Evolutionary conservation across 176 grass and related monocot species (phyloP).

Genomic region (Avena insularis): DNA sequence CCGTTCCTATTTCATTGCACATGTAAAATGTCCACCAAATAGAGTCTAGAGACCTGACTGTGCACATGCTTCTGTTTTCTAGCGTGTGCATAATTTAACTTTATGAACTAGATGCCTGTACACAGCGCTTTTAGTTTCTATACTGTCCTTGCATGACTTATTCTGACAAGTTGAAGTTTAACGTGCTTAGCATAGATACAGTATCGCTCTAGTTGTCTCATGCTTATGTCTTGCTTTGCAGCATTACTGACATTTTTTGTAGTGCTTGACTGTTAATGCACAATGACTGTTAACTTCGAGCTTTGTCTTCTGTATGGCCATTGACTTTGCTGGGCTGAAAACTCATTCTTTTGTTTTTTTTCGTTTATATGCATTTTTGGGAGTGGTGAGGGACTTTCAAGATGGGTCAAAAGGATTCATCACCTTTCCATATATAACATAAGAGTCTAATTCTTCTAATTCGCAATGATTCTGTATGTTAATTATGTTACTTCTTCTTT

Average conservation of each 20-base stretch:
- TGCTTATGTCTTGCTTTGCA: not conserved
- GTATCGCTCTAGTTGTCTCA: not conserved
- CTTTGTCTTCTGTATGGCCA: not conserved
- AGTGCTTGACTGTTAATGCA: not conserved
- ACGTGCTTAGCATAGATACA: slow-evolving; percentile 1
- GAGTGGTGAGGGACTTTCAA: not conserved
- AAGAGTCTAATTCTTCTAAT: not conserved
- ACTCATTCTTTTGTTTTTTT: not conserved
- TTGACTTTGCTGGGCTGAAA: not conserved
- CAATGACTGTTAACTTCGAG: not conserved
- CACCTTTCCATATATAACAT: not conserved
- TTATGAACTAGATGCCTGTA: not conserved
- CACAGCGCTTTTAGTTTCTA: not conserved
- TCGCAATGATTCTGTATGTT: not conserved
- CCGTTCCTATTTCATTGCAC: not conserved
- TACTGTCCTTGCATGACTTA: not conserved
- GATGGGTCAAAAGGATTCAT: not conserved
- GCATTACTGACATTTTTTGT: not conserved
- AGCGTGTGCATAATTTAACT: not conserved
- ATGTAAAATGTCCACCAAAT: not conserved
- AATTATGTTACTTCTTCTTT: not conserved
- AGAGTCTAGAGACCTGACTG: not conserved
- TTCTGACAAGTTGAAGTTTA: not conserved
- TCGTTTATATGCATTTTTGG: not conserved
- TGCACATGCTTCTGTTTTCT: not conserved